phyloP scores from a whole-genome alignment of 257 asterid species.

The Haberlea rhodopensis region DNA sequence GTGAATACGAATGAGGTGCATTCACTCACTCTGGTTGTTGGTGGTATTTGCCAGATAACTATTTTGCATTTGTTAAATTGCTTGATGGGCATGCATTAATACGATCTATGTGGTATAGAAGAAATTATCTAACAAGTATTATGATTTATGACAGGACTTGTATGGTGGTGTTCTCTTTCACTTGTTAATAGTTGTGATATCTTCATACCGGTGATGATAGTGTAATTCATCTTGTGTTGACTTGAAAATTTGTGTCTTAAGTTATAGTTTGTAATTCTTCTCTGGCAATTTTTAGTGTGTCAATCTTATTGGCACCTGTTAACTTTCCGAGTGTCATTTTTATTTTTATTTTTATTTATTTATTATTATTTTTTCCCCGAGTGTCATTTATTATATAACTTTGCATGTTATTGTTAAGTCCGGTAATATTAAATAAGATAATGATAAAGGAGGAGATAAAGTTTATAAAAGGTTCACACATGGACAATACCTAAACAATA shows the following conservation, averaged over 20 bases:
- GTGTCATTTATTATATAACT: neutral
- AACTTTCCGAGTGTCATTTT: neutral
- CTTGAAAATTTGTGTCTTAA: no score
- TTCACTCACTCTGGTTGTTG: neutral
- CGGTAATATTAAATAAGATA: no score
- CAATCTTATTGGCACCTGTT: neutral
- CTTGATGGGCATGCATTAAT: constrained; percentile 23
- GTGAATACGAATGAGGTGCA: constrained; percentile 86
- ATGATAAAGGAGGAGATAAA: no score
- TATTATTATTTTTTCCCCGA: no score
- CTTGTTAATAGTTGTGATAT: no score
- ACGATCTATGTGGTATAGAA: constrained; percentile 14
- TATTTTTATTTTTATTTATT: no score
- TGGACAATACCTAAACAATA: no score
- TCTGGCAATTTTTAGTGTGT: neutral
- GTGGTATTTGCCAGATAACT: constrained; percentile 7
- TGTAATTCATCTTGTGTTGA: neutral
- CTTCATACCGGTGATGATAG: neutral
- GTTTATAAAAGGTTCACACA: neutral
- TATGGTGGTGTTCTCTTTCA: neutral
- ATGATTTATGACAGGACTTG: no score
- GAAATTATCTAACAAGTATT: no score
- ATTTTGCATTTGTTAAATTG: constrained; percentile 7
- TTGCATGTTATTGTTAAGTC: constrained; percentile 3
- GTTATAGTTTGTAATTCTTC: neutral